Evolutionary conservation across 2,329 filamentous ascomycete genomes (phyloP).

Genomic region (Achaetomium macrosporum): DNA sequence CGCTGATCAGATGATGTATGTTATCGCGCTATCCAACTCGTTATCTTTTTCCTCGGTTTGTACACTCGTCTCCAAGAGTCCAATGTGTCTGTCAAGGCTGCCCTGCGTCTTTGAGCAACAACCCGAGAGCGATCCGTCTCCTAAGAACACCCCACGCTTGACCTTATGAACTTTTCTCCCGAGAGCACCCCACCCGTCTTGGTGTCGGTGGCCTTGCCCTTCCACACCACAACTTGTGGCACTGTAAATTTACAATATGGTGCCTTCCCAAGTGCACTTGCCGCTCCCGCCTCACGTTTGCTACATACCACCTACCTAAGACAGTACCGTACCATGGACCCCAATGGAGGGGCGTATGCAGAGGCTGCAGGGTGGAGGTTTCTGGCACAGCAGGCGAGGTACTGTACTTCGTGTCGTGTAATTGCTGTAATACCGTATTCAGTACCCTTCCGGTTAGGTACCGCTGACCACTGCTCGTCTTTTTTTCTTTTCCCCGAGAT

Average conservation of each 20-base stretch:
- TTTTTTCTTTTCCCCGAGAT: slow-evolving; percentile 22
- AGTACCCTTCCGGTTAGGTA: slow-evolving; percentile 6
- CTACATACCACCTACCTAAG: slow-evolving; percentile 1
- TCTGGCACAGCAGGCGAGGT: not conserved
- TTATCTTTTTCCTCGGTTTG: not conserved
- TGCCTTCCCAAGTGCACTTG: slow-evolving; percentile 2
- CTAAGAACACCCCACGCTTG: slow-evolving; percentile 6
- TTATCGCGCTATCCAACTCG: not conserved
- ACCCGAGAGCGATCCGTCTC: not conserved
- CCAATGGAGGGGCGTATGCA: slow-evolving; percentile 18
- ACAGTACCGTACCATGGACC: not conserved
- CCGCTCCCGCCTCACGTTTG: slow-evolving; percentile 15
- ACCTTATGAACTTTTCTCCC: not conserved
- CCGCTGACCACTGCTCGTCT: slow-evolving; percentile 16
- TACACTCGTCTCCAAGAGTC: not conserved
- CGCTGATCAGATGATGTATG: not conserved
- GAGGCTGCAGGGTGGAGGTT: slow-evolving; percentile 1
- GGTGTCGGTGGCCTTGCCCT: not conserved
- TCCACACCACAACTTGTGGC: not conserved
- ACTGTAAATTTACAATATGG: slow-evolving; percentile 16
- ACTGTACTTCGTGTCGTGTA: not conserved
- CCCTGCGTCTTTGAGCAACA: slow-evolving; percentile 3
- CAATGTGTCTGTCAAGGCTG: not conserved
- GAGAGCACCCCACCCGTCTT: not conserved
- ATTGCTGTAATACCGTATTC: no score